phyloP scores from a whole-genome alignment of 306 rosid species.

The Cicer chorassanicum region DNA sequence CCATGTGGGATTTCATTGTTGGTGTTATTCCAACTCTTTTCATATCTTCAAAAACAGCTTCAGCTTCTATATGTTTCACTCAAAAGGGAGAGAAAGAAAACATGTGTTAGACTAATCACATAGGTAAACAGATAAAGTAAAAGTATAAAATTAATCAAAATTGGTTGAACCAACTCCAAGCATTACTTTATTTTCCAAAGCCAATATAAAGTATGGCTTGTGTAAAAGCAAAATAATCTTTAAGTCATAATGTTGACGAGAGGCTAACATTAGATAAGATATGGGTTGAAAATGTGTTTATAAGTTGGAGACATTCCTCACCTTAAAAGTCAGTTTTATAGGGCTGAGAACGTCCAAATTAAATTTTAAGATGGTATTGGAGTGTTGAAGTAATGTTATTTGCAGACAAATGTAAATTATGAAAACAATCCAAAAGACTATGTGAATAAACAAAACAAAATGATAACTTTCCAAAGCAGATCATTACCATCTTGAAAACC shows the following conservation, averaged over 20 bases:
- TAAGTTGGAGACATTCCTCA: no score
- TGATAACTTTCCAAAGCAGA: slow-evolving; percentile 4
- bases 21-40: slow-evolving; percentile 81
- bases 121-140: not conserved
- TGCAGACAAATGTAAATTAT: not conserved
- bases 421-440: slow-evolving; percentile 1
- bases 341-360: no score
- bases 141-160: not conserved
- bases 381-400: no score
- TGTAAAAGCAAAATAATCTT: not conserved
- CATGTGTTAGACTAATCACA: not conserved
- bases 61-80: slow-evolving; percentile 65
- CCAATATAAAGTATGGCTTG: not conserved
- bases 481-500: slow-evolving; percentile 81
- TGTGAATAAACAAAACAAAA: slow-evolving; percentile 12
- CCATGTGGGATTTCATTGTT: slow-evolving; percentile 96
- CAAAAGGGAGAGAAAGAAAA: not conserved
- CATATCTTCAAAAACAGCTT: slow-evolving; percentile 78
- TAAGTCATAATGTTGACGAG: not conserved
- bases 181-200: not conserved
- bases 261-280: no score
- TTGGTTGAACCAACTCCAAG: not conserved
- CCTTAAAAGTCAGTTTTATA: no score
- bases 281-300: not conserved
- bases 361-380: no score